phyloP scores from a whole-genome alignment of 371 early-diverging fungal species.

The Circinella umbellata region DNA sequence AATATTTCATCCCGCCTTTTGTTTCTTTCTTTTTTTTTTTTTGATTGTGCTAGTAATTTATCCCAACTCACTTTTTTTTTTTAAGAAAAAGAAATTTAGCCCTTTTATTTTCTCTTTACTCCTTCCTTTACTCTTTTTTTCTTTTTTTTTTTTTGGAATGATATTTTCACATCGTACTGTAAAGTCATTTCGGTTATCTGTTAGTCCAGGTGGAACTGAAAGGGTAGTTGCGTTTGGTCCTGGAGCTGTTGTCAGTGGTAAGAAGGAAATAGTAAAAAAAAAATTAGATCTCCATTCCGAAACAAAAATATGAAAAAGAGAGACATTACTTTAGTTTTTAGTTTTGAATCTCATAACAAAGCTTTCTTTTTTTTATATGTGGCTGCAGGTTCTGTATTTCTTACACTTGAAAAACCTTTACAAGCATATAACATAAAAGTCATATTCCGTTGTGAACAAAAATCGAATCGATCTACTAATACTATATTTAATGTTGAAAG shows the following conservation, averaged over 20 bases:
- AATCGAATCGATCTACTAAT: slow-evolving; percentile 7
- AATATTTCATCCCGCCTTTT: background rate
- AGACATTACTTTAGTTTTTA: background rate
- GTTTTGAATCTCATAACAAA: background rate
- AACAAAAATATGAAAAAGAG: background rate
- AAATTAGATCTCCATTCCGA: too few relatives aligned
- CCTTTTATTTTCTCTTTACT: slow-evolving; percentile 11
- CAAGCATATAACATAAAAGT: slow-evolving; percentile 35
- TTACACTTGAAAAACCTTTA: slow-evolving; percentile 36
- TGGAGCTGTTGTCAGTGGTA: slow-evolving; percentile 50
- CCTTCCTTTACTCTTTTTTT: background rate
- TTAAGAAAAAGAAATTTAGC: too few relatives aligned
- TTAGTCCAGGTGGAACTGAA: slow-evolving; percentile 34
- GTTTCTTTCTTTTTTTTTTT: background rate
- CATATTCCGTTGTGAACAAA: slow-evolving; percentile 40
- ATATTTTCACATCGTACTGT: slow-evolving; percentile 28
- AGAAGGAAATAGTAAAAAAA: background rate
- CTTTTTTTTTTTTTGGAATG: slow-evolving; percentile 15
- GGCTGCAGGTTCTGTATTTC: slow-evolving; percentile 38
- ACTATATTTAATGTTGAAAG: slow-evolving; percentile 40
- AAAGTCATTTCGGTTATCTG: slow-evolving; percentile 31
- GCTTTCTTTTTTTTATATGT: background rate
- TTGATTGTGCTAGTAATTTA: background rate
- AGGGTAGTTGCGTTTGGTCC: slow-evolving; percentile 50
- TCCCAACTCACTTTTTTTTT: too few relatives aligned